A percentile compares a stretch with the other conserved stretches of the same genome.
Evolutionary conservation across 805 yeast species (phyloP).

Genomic region (Saccharomycopsis lassenensis): DNA sequence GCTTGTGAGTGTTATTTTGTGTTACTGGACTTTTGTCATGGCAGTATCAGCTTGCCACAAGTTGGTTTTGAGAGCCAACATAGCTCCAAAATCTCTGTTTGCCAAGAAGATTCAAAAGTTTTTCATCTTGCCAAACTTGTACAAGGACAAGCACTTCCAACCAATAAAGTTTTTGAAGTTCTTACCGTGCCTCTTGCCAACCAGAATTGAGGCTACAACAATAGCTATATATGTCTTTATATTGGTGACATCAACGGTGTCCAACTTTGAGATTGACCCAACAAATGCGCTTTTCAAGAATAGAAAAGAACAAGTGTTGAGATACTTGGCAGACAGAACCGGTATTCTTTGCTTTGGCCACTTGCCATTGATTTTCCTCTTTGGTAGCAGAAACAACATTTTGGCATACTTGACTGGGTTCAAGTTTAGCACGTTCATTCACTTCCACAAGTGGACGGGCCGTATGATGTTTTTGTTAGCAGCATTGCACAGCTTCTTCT

Average conservation of each 20-base stretch:
- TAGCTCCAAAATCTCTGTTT: not conserved
- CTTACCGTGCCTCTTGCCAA: constrained; percentile 2
- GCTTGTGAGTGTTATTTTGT: constrained; percentile 8
- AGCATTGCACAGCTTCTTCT: constrained; percentile 10
- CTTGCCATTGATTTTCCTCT: constrained; percentile 48
- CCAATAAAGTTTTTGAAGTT: not conserved
- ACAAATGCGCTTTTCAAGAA: constrained; percentile 23
- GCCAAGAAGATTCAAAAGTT: constrained; percentile 19
- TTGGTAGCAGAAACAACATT: constrained; percentile 68
- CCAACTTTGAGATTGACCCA: constrained; percentile 18
- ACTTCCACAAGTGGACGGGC: constrained; percentile 59
- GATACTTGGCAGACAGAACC: constrained; percentile 38
- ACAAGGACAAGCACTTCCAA: constrained; percentile 11
- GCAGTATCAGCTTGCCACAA: not conserved
- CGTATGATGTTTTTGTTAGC: constrained; percentile 29
- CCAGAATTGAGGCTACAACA: constrained; percentile 2
- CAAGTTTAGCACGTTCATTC: constrained; percentile 46
- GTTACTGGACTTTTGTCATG: constrained; percentile 11
- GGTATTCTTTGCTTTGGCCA: constrained; percentile 40
- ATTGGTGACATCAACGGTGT: constrained; percentile 3
- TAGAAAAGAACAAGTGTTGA: not conserved
- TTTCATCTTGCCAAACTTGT: constrained; percentile 19
- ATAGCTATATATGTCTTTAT: constrained; percentile 3
- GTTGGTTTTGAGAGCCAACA: constrained; percentile 6
- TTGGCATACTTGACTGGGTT: constrained; percentile 52